These are phyloP conservation scores for Macrocystidia cucumis DNA, from an alignment of 1,284 basidiomycete genomes.

Conservation along the genomic window DNA sequence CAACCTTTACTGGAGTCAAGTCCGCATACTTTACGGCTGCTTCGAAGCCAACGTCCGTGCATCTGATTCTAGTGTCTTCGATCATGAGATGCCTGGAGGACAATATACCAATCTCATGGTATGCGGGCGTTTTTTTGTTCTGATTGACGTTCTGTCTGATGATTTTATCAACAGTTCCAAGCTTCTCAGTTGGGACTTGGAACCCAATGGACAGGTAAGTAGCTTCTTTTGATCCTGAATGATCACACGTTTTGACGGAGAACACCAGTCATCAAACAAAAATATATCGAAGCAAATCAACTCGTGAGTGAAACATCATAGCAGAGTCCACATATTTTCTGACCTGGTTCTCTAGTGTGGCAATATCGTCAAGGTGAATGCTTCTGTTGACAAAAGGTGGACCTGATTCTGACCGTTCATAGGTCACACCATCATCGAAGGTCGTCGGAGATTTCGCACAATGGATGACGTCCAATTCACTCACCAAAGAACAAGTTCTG, in stretches of 20 bases:
- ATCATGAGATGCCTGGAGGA: slow-evolving; percentile 99
- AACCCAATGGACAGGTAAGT: slow-evolving; percentile 85
- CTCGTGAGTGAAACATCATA: slow-evolving; percentile 48
- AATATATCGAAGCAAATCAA: slow-evolving; percentile 95
- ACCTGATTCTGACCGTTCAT: slow-evolving; percentile 6
- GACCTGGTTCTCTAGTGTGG: slow-evolving; percentile 63
- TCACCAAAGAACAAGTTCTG: slow-evolving; percentile 83
- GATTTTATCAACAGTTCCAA: slow-evolving; percentile 73
- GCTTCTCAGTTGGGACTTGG: slow-evolving; percentile 95
- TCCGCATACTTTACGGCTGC: slow-evolving; percentile 91
- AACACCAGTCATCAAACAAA: slow-evolving; percentile 95
- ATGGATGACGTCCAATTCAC: slow-evolving; percentile 96
- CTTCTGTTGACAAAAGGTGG: not conserved
- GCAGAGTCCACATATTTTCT: no score
- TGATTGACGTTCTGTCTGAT: slow-evolving; percentile 10
- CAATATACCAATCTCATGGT: slow-evolving; percentile 96
- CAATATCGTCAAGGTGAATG: slow-evolving; percentile 93
- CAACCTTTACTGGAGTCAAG: slow-evolving; percentile 98
- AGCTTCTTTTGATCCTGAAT: slow-evolving; percentile 9
- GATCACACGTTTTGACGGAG: slow-evolving; percentile 10
- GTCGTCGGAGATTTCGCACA: slow-evolving; percentile 99
- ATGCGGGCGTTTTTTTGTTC: slow-evolving; percentile 14
- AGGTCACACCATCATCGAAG: slow-evolving; percentile 98
- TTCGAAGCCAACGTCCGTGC: slow-evolving; percentile 99
- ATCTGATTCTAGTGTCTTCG: slow-evolving; percentile 95